phyloP scores from a whole-genome alignment of 106 monocot species.

The Phalaenopsis equestris region DNA sequence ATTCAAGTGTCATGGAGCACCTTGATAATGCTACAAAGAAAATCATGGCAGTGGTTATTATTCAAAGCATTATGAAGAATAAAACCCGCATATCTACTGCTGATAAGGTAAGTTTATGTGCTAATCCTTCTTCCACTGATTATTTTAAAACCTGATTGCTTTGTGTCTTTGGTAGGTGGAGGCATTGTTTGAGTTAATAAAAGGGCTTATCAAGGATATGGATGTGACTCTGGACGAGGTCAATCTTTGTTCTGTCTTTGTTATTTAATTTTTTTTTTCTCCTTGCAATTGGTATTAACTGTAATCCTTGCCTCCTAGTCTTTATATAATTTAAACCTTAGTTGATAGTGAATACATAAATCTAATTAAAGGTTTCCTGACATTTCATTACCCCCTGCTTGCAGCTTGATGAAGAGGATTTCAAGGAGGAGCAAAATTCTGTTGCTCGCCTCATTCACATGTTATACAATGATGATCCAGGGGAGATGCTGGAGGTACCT shows the following conservation, averaged over 20 bases:
- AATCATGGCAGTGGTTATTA: slow-evolving; percentile 89
- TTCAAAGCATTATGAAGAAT: slow-evolving; percentile 97
- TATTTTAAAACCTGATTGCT: background rate
- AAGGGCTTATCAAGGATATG: slow-evolving; percentile 85
- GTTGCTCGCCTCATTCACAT: slow-evolving; percentile 92
- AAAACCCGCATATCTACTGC: slow-evolving; percentile 63
- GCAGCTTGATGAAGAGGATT: slow-evolving; percentile 92
- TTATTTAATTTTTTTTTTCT: background rate
- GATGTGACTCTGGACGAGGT: slow-evolving; percentile 67
- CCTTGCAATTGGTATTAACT: background rate
- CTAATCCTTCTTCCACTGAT: background rate
- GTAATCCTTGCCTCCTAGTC: background rate
- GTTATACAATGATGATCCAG: slow-evolving; percentile 84
- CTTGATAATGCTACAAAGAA: slow-evolving; percentile 81
- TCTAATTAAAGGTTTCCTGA: background rate
- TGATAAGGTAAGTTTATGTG: slow-evolving; percentile 52
- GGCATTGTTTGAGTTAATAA: slow-evolving; percentile 84
- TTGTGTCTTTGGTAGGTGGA: slow-evolving; percentile 47
- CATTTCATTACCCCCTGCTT: slow-evolving; percentile 4
- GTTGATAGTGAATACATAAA: background rate
- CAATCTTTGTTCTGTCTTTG: background rate
- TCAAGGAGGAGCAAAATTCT: slow-evolving; percentile 94
- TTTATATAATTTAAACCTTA: background rate
- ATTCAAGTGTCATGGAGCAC: slow-evolving; percentile 87
- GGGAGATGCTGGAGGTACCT: slow-evolving; percentile 87